Percentiles rank a stretch among this genome's conserved stretches.
These are phyloP conservation scores for Starmerella bacillaris DNA, from an alignment of 805 yeast genomes.

Conservation along the genomic window DNA sequence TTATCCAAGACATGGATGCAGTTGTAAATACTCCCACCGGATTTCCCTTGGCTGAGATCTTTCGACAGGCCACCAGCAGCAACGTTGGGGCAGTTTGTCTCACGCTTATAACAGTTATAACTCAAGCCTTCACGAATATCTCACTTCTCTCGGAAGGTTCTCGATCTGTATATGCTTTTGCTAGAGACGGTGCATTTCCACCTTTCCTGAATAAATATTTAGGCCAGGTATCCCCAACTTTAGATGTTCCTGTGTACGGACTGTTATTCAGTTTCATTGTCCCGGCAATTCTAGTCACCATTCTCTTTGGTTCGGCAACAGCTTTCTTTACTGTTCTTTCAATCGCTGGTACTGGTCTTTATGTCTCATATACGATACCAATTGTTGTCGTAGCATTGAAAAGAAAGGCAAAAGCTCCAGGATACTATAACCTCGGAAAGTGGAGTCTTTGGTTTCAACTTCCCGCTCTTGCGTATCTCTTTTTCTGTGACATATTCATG, in stretches of 20 bases:
- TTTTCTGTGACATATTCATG: constrained; percentile 42
- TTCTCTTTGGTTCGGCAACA: constrained; percentile 43
- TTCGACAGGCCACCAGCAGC: constrained; percentile 36
- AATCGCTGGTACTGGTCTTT: constrained; percentile 41
- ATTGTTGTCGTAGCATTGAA: constrained; percentile 20
- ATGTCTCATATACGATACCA: constrained; percentile 43
- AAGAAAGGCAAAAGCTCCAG: constrained; percentile 25
- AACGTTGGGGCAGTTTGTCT: constrained; percentile 36
- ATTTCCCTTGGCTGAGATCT: constrained; percentile 46
- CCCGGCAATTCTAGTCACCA: constrained; percentile 37
- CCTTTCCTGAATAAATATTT: constrained; percentile 30
- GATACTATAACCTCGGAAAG: constrained; percentile 37
- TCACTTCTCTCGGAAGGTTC: constrained; percentile 54
- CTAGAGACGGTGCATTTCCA: constrained; percentile 47
- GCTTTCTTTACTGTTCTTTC: constrained; percentile 49
- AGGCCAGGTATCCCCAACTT: constrained; percentile 30
- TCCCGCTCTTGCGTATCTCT: constrained; percentile 38
- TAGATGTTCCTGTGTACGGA: constrained; percentile 43
- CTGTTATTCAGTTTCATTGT: constrained; percentile 36
- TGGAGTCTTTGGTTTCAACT: constrained; percentile 51
- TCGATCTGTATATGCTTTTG: constrained; percentile 48
- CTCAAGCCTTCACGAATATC: constrained; percentile 42
- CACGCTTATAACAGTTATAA: constrained; percentile 31
- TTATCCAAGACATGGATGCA: constrained; percentile 34
- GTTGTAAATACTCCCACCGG: constrained; percentile 37